phyloP scores from a whole-genome alignment of 192 early-diverging fungal genomes.

The Coemansia sp. region DNA sequence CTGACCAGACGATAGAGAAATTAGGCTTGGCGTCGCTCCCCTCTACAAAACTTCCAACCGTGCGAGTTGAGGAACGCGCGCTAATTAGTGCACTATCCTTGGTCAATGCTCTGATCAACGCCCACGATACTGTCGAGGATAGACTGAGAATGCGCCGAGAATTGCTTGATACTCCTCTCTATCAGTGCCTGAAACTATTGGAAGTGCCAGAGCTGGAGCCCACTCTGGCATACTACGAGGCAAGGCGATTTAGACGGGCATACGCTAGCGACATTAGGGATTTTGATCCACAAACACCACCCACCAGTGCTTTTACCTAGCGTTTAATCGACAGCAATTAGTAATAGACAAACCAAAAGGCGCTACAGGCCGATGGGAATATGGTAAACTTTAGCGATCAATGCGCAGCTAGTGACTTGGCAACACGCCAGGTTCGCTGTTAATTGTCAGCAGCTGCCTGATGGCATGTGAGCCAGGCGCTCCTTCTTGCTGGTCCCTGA shows the following conservation, averaged over 20 bases:
- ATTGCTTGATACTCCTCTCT: conserved; percentile 40
- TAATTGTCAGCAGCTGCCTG: neutral
- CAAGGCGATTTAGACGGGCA: conserved; percentile 27
- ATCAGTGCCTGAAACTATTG: conserved; percentile 32
- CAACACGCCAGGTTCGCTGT: neutral
- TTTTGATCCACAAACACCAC: conserved; percentile 9
- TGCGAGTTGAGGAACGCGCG: conserved; percentile 12
- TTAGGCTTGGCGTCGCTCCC: neutral
- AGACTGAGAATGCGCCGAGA: conserved; percentile 39
- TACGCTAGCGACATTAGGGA: conserved; percentile 32
- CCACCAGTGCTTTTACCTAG: neutral
- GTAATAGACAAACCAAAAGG: neutral
- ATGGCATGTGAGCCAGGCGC: too few species aligned
- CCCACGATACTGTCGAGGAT: conserved; percentile 10
- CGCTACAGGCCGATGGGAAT: neutral
- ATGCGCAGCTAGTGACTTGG: neutral
- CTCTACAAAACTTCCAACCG: neutral
- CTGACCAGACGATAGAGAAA: neutral
- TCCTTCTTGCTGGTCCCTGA: neutral
- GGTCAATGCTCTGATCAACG: conserved; percentile 37
- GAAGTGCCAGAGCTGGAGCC: conserved; percentile 29
- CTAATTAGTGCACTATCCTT: conserved; percentile 27
- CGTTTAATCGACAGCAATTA: neutral
- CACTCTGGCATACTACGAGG: conserved; percentile 12
- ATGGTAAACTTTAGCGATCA: neutral